Percentiles rank a stretch among this genome's conserved stretches.
These are phyloP conservation scores for Candolleomyces aberdarensis DNA, from an alignment of 768 basidiomycete species.

Conservation along the genomic window DNA sequence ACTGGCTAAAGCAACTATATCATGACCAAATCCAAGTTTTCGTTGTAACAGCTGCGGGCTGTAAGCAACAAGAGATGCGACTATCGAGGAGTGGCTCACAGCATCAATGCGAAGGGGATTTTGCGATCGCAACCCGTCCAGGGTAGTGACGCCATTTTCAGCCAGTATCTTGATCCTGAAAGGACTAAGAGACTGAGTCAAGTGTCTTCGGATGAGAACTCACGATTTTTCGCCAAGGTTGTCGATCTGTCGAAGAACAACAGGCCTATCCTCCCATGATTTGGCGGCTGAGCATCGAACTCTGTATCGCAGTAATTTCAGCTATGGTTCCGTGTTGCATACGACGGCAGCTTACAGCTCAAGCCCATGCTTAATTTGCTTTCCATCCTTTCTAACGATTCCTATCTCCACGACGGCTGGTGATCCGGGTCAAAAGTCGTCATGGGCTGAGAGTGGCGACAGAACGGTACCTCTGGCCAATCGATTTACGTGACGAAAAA, in stretches of 20 bases:
- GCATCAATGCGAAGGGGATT: conserved; percentile 61
- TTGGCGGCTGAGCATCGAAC: conserved; percentile 76
- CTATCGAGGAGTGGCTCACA: conserved; percentile 31
- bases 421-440: conserved; percentile 1
- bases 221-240: conserved; percentile 93
- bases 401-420: conserved; percentile 79
- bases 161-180: conserved; percentile 59
- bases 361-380: conserved; percentile 66
- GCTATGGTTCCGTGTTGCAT: neutral
- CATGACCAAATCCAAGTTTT: conserved; percentile 68
- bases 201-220: conserved; percentile 20
- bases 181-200: neutral
- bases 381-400: conserved; percentile 59
- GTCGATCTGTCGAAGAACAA: conserved; percentile 83
- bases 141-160: conserved; percentile 64
- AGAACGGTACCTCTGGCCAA: conserved; percentile 63
- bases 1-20: conserved; percentile 55
- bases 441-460: neutral
- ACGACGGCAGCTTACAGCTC: conserved; percentile 59
- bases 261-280: conserved; percentile 88
- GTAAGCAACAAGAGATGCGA: neutral
- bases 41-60: conserved; percentile 64
- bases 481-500: conserved; percentile 76
- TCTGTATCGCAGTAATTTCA: conserved; percentile 30
- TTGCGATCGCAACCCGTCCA: conserved; percentile 53